phyloP scores from a whole-genome alignment of 2,329 filamentous ascomycete genomes.

The Orbilia brochopaga region DNA sequence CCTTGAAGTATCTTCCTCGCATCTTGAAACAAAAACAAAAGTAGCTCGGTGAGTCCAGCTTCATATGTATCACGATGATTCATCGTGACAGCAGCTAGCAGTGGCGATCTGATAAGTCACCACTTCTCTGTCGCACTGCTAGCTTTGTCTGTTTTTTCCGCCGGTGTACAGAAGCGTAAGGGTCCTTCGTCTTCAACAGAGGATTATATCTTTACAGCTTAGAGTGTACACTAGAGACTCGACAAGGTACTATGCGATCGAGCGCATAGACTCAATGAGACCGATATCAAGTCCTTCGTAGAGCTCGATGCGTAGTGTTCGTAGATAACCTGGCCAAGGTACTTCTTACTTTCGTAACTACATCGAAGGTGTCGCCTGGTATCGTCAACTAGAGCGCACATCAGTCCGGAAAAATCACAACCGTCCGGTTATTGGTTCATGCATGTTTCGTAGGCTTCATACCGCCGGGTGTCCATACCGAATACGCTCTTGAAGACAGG shows the following conservation, averaged over 20 bases:
- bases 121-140: too few relatives aligned
- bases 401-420: too few relatives aligned
- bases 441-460: too few relatives aligned
- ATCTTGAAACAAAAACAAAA: not conserved
- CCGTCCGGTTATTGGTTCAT: too few relatives aligned
- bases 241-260: not conserved
- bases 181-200: not conserved
- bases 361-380: too few relatives aligned
- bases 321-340: too few relatives aligned
- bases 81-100: not conserved
- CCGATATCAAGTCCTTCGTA: too few relatives aligned
- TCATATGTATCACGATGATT: constrained; percentile 1
- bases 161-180: not conserved
- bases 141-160: not conserved
- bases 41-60: not conserved
- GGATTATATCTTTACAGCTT: not conserved
- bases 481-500: too few relatives aligned
- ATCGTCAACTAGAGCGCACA: too few relatives aligned
- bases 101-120: not conserved
- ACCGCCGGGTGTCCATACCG: too few relatives aligned
- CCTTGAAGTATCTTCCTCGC: constrained; percentile 1
- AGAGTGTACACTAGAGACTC: not conserved
- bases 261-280: not conserved
- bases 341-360: too few relatives aligned
- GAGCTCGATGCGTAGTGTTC: too few relatives aligned